These are phyloP conservation scores for Fistulinella prunicolor DNA, from an alignment of 768 basidiomycete genomes.

Conservation along the genomic window DNA sequence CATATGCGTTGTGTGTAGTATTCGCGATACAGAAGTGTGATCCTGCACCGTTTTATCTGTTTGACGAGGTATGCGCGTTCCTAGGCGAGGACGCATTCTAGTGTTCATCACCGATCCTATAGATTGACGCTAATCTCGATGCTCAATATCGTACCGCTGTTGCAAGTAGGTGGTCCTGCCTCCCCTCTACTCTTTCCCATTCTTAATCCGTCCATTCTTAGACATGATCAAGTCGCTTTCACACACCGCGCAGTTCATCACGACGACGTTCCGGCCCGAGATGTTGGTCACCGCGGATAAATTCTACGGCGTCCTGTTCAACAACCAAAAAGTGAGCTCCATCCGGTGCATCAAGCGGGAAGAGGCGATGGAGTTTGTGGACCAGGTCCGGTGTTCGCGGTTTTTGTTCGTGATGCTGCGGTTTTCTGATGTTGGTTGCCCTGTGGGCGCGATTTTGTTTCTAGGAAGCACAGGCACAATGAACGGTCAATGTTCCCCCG, in stretches of 20 bases:
- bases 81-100: neutral
- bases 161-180: conserved; percentile 56
- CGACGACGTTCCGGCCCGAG: conserved; percentile 97
- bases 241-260: conserved; percentile 90
- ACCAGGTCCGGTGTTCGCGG: conserved; percentile 52
- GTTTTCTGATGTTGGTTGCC: conserved; percentile 2
- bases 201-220: conserved; percentile 1
- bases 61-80: conserved; percentile 69
- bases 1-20: conserved; percentile 45
- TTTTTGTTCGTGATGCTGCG: neutral
- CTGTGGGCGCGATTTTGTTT: neutral
- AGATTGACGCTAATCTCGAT: conserved; percentile 97
- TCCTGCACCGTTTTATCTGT: conserved; percentile 98
- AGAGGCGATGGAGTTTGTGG: conserved; percentile 93
- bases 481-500: no score
- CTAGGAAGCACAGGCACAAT: conserved; percentile 51
- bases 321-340: conserved; percentile 91
- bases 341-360: conserved; percentile 85
- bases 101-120: neutral
- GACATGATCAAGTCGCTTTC: conserved; percentile 91
- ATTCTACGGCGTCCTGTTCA: conserved; percentile 96
- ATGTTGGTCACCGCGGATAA: conserved; percentile 95
- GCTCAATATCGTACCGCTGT: conserved; percentile 98
- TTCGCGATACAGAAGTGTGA: conserved; percentile 99
- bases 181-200: conserved; percentile 35